Conservation (phyloP, 495 filamentous ascomycete species). For the Aspergillus incahuasiensis region DNA sequence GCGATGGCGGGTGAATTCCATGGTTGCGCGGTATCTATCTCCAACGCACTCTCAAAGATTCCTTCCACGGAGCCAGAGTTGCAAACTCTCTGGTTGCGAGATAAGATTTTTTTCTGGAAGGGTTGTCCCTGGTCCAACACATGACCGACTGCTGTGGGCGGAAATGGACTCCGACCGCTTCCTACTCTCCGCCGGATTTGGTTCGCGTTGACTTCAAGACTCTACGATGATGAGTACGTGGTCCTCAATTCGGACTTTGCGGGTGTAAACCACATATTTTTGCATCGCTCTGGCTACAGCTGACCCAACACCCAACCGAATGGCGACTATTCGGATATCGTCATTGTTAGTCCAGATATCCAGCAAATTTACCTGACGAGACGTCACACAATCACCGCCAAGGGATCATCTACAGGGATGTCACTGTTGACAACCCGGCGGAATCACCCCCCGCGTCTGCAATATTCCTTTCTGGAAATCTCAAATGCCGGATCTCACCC, state of each 20-base stretch:
- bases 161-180: neutral
- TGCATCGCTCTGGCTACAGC: no score
- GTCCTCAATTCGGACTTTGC: neutral
- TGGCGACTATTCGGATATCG: no score
- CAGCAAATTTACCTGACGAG: neutral
- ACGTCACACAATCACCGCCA: conserved; percentile 10
- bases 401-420: conserved; percentile 18
- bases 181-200: neutral
- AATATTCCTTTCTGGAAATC: no score
- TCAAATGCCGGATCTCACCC: neutral
- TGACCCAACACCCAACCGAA: no score
- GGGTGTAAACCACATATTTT: neutral
- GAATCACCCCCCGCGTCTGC: neutral
- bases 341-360: no score
- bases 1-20: neutral
- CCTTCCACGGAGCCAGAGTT: neutral
- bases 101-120: conserved; percentile 4
- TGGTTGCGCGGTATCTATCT: neutral
- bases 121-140: neutral
- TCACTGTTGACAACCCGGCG: neutral
- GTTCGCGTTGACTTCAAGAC: neutral
- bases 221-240: no score
- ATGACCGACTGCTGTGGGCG: neutral
- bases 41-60: neutral
- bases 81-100: neutral